Base-by-base conservation (phyloP, 1,284 basidiomycete genomes). In the Pterulicium gracile region DNA sequence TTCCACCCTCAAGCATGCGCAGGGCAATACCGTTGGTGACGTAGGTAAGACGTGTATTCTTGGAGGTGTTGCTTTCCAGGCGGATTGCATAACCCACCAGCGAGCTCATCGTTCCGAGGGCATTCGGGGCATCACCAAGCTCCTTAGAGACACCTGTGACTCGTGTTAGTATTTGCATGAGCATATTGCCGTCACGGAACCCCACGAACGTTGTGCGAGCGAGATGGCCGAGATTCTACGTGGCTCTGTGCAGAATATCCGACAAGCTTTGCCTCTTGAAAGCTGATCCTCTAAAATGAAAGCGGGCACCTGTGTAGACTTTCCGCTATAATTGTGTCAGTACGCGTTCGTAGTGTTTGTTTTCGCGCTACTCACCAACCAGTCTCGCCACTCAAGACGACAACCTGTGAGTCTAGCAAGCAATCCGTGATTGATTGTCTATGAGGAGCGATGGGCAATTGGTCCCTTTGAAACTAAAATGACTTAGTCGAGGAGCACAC, bases 161-260 rank as follows among this genome's bases (percentile, higher is more conserved):
- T n/a, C n/a, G n/a, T n/a, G n/a, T n/a, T n/a, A n/a, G n/a, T 20
- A 4, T 27, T 22, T 43, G 15, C 24, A 42, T 24, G 22, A 47
- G 35, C 13, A 27, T 42, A 47, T n/a, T n/a, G n/a, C n/a, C n/a
- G n/a, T 36, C 45, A 35, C 18, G 4, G 18, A 43, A 4, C 18
- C 5, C 24, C 17, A 55, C 63, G 21, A 48, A 70, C 95, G 86
- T 56, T 97, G 91, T 0, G 96, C 95, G 3, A 99, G 76, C 1
- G 96, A 98, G 44, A 98, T 92, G 1, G 96, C 95, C 48, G 93
- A 96, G 56, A 99, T 99, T 47, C 95, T 81, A 20, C 96, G 77
- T 1, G 96, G 96, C 57, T 99, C 95, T 2, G 95, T 98, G 53
- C 94, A 96, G 57, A 84, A 92, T 54, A 99, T 90, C 63, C 88